These are phyloP conservation scores for Cryptosporidium viatorum DNA, from an alignment of 169 alveolate species.

Conservation along the genomic window DNA sequence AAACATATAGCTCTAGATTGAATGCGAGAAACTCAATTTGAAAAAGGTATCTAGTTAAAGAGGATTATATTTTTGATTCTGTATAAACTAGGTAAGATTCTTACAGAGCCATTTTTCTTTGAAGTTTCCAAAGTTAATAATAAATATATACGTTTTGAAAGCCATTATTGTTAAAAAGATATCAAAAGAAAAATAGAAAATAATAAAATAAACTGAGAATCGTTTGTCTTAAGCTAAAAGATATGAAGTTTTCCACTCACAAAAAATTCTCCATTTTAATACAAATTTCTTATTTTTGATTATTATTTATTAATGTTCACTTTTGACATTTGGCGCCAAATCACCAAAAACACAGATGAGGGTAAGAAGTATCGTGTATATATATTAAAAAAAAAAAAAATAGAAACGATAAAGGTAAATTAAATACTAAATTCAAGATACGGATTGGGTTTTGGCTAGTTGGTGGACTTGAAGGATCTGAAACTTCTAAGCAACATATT, in stretches of 20 bases:
- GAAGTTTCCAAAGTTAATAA: neutral
- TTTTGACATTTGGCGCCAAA: conserved; percentile 12
- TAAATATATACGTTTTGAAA: neutral
- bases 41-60: neutral
- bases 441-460: neutral
- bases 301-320: neutral
- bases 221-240: too few relatives aligned
- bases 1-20: neutral
- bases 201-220: neutral
- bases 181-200: too few relatives aligned
- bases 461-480: neutral
- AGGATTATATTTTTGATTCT: too few relatives aligned
- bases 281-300: neutral
- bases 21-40: too few relatives aligned
- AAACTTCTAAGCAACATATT: neutral
- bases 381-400: neutral
- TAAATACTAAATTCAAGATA: neutral
- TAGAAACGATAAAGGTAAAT: neutral
- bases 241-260: neutral
- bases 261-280: too few relatives aligned
- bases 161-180: neutral
- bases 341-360: neutral
- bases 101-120: neutral
- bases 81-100: neutral
- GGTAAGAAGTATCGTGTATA: neutral